Base-by-base conservation (phyloP, 108 stramenopile species). In the Pinguiococcus pyrenoidosus region DNA sequence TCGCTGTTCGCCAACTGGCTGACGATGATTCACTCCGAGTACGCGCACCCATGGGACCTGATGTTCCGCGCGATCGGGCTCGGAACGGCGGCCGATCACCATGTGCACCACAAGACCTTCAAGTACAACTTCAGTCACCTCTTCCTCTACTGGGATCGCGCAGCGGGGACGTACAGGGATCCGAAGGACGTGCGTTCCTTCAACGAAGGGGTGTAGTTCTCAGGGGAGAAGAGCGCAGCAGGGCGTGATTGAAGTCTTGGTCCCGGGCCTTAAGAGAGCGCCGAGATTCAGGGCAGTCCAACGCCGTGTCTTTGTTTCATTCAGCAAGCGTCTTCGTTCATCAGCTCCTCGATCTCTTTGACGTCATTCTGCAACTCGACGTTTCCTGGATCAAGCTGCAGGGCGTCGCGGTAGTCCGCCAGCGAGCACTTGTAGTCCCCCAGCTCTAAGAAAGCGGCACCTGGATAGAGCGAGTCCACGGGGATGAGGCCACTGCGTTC, bases 101-200 rank as follows among this genome's bases (percentile, higher is more conserved):
- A 86, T 57, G 84, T 87, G n/a, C 92, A 94, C 68, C 92, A 94
- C 59, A 82, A 77, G 45, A 65, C 87, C 55, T 94, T 88, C 79
- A 81, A 78, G 48, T 87, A 73, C 56, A 94, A 94, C 62, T 89
- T 74, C 57, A 88, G 92, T 20, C 92, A 94, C 68, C 74, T 86
- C 49, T 87, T 90, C 71, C 83, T 85, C 78, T 85, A 84, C 83
- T 87, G 77, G 59, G 92, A 93, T 77, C 51, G 56, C 60, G 29
- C 82, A 1, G 47, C 57, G 16, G 81, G 84, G 20, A 88, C 86
- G 4, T 91, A 91, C 60, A 54, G 74, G 13, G 47, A 75, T 6
- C 51, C 51, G n/a, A n/a, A n/a, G n/a, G n/a, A n/a, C n/a, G n/a
- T n/a, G n/a, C n/a, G n/a, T n/a, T n/a, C n/a, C n/a, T n/a, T n/a